A percentile compares a stretch with the other conserved stretches of the same genome.
These are phyloP conservation scores for Huntiella moniliformis DNA, from an alignment of 2,329 filamentous ascomycete species.

Conservation along the genomic window DNA sequence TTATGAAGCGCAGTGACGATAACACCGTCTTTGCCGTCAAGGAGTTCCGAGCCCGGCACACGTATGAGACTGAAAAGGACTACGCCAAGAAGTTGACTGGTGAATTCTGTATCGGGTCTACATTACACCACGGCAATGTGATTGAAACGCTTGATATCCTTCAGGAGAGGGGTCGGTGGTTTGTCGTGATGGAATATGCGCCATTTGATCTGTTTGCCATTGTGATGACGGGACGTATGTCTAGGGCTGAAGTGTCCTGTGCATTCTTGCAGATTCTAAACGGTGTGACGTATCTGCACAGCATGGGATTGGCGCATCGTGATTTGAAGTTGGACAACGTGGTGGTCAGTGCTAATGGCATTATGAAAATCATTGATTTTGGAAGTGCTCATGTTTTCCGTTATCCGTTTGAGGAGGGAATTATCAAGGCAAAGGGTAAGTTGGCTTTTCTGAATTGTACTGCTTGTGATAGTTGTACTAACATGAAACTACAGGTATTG, in stretches of 20 bases:
- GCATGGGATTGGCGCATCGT: conserved; percentile 83
- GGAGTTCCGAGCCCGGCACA: conserved; percentile 80
- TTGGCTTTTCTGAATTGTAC: background rate
- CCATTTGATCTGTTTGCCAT: conserved; percentile 93
- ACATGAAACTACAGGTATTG: conserved; percentile 28
- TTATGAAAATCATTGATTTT: conserved; percentile 99
- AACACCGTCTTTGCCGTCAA: conserved; percentile 93
- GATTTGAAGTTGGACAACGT: conserved; percentile 97
- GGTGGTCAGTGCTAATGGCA: conserved; percentile 85
- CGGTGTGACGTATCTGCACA: conserved; percentile 85
- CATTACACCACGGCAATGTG: conserved; percentile 90
- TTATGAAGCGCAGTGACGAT: conserved; percentile 88
- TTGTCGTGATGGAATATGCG: conserved; percentile 97
- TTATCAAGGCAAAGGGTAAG: conserved; percentile 65
- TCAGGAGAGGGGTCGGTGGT: conserved; percentile 86
- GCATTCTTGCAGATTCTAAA: conserved; percentile 87
- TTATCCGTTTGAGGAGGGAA: conserved; percentile 87
- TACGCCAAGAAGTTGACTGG: conserved; percentile 97
- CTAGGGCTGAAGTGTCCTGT: conserved; percentile 73
- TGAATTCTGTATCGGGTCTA: conserved; percentile 95
- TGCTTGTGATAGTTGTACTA: conserved; percentile 9
- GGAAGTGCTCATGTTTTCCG: conserved; percentile 92
- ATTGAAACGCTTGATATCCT: conserved; percentile 96
- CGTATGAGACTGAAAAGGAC: conserved; percentile 84
- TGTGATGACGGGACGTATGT: conserved; percentile 98